These are phyloP conservation scores for Dendrothele bispora DNA, from an alignment of 768 basidiomycete species.

Conservation along the genomic window DNA sequence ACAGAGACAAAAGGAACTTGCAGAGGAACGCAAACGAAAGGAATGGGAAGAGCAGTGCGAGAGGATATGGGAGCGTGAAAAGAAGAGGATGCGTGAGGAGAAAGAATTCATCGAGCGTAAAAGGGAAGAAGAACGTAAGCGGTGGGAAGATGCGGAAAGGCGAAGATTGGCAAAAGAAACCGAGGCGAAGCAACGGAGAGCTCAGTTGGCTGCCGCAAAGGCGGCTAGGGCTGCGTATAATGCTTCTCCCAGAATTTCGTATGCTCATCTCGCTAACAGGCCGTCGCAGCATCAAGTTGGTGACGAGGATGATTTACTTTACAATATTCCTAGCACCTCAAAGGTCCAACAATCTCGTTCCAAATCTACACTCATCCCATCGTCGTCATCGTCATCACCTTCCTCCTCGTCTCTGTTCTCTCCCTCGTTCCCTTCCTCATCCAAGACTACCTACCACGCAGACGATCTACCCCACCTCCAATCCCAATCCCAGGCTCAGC, in stretches of 20 bases:
- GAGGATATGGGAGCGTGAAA: conserved; percentile 25
- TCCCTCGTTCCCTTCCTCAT: background rate
- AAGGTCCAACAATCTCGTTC: conserved; percentile 9
- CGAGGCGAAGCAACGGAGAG: background rate
- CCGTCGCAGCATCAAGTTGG: background rate
- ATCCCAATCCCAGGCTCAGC: background rate
- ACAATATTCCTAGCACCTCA: conserved; percentile 3
- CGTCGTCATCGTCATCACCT: background rate
- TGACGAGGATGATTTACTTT: conserved; percentile 2
- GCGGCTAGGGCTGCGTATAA: background rate
- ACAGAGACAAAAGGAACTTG: background rate
- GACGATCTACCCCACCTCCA: background rate
- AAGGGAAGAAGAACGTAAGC: conserved; percentile 13
- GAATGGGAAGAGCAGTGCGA: conserved; percentile 20
- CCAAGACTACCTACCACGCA: background rate
- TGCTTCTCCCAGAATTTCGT: conserved; percentile 1
- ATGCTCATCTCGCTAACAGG: conserved; percentile 5
- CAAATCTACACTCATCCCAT: background rate
- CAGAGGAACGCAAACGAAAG: conserved; percentile 5
- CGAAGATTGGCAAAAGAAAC: conserved; percentile 3
- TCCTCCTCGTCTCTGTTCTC: background rate
- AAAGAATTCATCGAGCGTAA: no score
- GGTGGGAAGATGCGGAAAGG: conserved; percentile 17
- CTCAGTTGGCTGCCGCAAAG: background rate
- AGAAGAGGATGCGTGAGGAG: conserved; percentile 17